Evolutionary conservation across 805 yeast species (phyloP), one percentile per base, ranked within the genome.

Genomic region (Candida ovalis): DNA sequence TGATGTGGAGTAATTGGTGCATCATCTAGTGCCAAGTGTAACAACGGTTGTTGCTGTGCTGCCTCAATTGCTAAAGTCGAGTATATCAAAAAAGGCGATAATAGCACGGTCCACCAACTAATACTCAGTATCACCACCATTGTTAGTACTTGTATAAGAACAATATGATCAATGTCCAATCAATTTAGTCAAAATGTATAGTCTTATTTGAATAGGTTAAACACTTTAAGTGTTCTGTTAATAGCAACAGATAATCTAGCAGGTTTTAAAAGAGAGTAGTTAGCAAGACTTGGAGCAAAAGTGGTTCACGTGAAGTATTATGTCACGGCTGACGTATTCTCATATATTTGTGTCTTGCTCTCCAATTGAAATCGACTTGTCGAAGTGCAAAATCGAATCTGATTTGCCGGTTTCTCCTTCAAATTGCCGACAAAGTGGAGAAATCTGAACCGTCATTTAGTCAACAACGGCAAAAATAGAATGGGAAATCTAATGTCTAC

Each of bases 401-500:
- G 35, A 30, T 13, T 30, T 30, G 35, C 35, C 35, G 35, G 15
- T 7, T 30, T 12, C 35, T 30, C 35, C 35, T 30, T 10, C 28
- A 7, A 10, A 30, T 8, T 15, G 5, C 7, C 12, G 15, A 30
- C 35, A 30, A 30, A 30, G 17, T 30, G 17, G 28, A 30, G 17
- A 30, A 8, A 30, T 10, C n/a, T n/a, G 5, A 30, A 15, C 15
- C 35, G 5, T 12, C 4, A 10, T 13, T 30, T 30, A 17, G 4
- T 12, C 15, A 30, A 10, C 9, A 30, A 10, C 35, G 15, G 15
- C 35, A 17, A 17, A 12, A 30, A 5, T 30, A 23, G 19, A 32
- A 24, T 84, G 89, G 90, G 90, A 44, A 82, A 82, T 67, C 65
- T 73, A 45, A 79, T 86, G 86, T 84, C 91, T 17, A 76, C 96